Evolutionary conservation across 768 basidiomycete species (phyloP).

Genomic region (Trametopsis cervina): DNA sequence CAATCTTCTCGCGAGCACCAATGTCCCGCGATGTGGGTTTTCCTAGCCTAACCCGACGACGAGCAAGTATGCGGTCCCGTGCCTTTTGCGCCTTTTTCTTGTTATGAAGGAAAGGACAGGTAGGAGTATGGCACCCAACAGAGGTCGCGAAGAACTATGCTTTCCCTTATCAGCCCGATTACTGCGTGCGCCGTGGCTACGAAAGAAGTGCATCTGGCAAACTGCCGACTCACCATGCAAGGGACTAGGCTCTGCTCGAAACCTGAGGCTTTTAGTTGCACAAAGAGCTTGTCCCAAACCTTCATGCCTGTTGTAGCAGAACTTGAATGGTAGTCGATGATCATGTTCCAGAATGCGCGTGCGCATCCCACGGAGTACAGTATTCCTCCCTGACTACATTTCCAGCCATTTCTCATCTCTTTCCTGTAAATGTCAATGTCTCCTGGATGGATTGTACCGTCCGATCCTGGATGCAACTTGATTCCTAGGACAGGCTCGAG

Average conservation of each 20-base stretch:
- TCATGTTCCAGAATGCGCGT: slow-evolving; percentile 13
- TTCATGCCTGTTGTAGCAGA: slow-evolving; percentile 11
- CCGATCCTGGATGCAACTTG: slow-evolving; percentile 12
- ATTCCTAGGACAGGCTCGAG: slow-evolving; percentile 12
- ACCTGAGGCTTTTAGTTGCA: slow-evolving; percentile 3
- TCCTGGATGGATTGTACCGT: slow-evolving; percentile 11
- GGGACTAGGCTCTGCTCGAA: slow-evolving; percentile 6
- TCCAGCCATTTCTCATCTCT: slow-evolving; percentile 7
- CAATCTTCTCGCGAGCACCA: neutral
- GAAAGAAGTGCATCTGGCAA: neutral
- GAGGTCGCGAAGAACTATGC: slow-evolving; percentile 14
- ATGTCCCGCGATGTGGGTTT: slow-evolving; percentile 6
- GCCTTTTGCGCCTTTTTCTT: slow-evolving; percentile 1
- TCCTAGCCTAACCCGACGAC: slow-evolving; percentile 6
- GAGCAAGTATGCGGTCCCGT: slow-evolving; percentile 9
- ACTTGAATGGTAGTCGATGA: slow-evolving; percentile 12
- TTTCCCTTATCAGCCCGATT: no score
- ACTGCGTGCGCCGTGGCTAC: no score
- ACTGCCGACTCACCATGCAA: slow-evolving; percentile 11
- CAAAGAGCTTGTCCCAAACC: slow-evolving; percentile 11
- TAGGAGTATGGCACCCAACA: slow-evolving; percentile 11
- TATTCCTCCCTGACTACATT: slow-evolving; percentile 11
- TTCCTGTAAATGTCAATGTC: slow-evolving; percentile 6
- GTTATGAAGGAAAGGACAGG: slow-evolving; percentile 14
- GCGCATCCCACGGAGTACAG: slow-evolving; percentile 5